A percentile compares a stretch with the other conserved stretches of the same genome.
Evolutionary conservation across 2,329 filamentous ascomycete genomes (phyloP).

Genomic region (Aureobasidium lini): DNA sequence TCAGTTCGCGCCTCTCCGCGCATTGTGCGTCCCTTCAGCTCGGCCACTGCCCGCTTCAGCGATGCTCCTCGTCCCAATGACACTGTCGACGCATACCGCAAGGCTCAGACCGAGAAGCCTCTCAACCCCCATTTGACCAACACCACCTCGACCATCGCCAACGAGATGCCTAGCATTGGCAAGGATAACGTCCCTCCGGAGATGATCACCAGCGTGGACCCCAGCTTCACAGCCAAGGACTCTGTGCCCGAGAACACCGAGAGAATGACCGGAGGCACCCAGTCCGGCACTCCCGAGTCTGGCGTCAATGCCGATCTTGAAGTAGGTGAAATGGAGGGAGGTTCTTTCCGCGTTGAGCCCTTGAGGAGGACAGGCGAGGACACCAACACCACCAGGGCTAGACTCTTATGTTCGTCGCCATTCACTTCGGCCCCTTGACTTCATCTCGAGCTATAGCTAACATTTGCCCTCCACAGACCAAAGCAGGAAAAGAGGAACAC

Average conservation of each 20-base stretch:
- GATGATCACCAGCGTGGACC: constrained; percentile 49
- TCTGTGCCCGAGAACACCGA: constrained; percentile 55
- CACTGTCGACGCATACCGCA: constrained; percentile 47
- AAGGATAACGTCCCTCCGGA: constrained; percentile 52
- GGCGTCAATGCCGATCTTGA: constrained; percentile 58
- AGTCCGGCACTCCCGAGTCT: constrained; percentile 40
- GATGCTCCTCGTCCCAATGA: constrained; percentile 42
- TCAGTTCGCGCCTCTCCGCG: constrained; percentile 35
- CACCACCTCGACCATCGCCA: constrained; percentile 55
- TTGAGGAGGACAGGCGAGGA: constrained; percentile 78
- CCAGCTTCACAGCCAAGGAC: constrained; percentile 51
- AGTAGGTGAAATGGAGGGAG: constrained; percentile 82
- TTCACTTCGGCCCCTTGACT: constrained; percentile 7
- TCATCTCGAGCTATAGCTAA: constrained; percentile 18
- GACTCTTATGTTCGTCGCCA: constrained; percentile 59
- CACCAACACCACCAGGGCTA: constrained; percentile 74
- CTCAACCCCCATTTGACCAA: constrained; percentile 57
- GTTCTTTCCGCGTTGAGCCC: constrained; percentile 83
- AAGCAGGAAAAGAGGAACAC: constrained; percentile 88
- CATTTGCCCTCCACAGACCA: constrained; percentile 57
- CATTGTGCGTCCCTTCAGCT: constrained; percentile 32
- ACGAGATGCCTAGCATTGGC: constrained; percentile 55
- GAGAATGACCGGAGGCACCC: constrained; percentile 57
- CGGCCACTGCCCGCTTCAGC: constrained; percentile 30
- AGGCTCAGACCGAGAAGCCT: constrained; percentile 49